phyloP scores from a whole-genome alignment of 2,329 filamentous ascomycete genomes.

The Cladosporium colombiae region DNA sequence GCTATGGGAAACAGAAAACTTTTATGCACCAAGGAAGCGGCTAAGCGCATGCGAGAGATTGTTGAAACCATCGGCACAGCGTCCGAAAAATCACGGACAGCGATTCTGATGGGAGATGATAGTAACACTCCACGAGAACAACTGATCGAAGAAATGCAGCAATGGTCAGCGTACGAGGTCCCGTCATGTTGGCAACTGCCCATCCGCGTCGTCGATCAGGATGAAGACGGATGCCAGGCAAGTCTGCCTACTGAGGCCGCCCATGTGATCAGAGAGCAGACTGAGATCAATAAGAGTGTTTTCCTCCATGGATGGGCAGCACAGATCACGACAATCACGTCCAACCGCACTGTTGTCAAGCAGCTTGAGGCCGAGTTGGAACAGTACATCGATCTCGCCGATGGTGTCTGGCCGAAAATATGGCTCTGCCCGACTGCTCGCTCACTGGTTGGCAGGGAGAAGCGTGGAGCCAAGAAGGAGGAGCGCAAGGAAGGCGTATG shows the following conservation, averaged over 20 bases:
- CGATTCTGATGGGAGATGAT: slow-evolving; percentile 58
- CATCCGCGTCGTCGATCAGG: slow-evolving; percentile 55
- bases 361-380: slow-evolving; percentile 64
- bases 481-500: slow-evolving; percentile 24
- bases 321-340: slow-evolving; percentile 66
- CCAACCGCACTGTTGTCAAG: slow-evolving; percentile 67
- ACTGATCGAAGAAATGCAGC: slow-evolving; percentile 36
- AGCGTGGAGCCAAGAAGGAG: slow-evolving; percentile 37
- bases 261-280: slow-evolving; percentile 52
- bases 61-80: slow-evolving; percentile 64
- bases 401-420: slow-evolving; percentile 59
- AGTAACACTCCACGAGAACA: slow-evolving; percentile 34
- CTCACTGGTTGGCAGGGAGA: slow-evolving; percentile 68
- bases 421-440: slow-evolving; percentile 67
- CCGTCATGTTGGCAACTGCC: slow-evolving; percentile 62
- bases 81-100: slow-evolving; percentile 60
- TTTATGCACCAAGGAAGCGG: slow-evolving; percentile 67
- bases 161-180: slow-evolving; percentile 56
- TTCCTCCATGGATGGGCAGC: slow-evolving; percentile 71
- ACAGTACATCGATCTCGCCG: slow-evolving; percentile 50
- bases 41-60: slow-evolving; percentile 66
- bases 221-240: slow-evolving; percentile 39
- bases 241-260: slow-evolving; percentile 50
- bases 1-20: slow-evolving; percentile 58
- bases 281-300: slow-evolving; percentile 67